Conservation (phyloP, 1,284 basidiomycete genomes). For the Porphyrellus sp. region DNA sequence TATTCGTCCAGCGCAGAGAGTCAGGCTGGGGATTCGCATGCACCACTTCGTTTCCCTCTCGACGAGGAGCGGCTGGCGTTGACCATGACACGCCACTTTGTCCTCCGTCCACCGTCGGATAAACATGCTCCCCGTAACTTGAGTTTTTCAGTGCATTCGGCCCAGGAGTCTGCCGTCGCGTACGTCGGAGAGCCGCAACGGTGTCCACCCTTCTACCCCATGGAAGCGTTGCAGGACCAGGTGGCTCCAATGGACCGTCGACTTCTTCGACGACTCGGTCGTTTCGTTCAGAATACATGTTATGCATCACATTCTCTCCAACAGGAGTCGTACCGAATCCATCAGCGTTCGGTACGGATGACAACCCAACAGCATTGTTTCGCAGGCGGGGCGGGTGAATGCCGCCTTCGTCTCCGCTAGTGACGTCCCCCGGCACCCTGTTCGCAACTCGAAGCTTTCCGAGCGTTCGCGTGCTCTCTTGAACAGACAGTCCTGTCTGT, state of each 20-base stretch:
- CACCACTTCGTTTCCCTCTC: background rate
- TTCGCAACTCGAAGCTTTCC: conserved; percentile 42
- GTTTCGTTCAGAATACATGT: background rate
- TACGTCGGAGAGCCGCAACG: conserved; percentile 25
- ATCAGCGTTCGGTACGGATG: background rate
- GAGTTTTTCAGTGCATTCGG: conserved; percentile 3
- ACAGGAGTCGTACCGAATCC: background rate
- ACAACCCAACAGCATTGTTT: background rate
- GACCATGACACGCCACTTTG: background rate
- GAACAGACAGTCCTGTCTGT: conserved; percentile 24
- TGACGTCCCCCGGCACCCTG: conserved; percentile 42
- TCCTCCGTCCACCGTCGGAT: conserved; percentile 6
- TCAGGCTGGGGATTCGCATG: background rate
- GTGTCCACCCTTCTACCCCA: conserved; percentile 29
- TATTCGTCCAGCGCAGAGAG: conserved; percentile 32
- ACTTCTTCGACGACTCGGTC: background rate
- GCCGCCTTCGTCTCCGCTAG: conserved; percentile 39
- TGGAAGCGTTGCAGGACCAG: conserved; percentile 27
- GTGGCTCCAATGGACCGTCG: conserved; percentile 17
- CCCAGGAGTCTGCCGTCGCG: conserved; percentile 9
- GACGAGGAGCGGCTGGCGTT: background rate
- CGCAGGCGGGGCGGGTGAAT: conserved; percentile 7
- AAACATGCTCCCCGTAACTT: conserved; percentile 11
- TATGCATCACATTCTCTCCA: background rate
- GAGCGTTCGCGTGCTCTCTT: conserved; percentile 36